phyloP scores from a whole-genome alignment of 2,329 filamentous ascomycete species.

The Fusarium armeniacum region DNA sequence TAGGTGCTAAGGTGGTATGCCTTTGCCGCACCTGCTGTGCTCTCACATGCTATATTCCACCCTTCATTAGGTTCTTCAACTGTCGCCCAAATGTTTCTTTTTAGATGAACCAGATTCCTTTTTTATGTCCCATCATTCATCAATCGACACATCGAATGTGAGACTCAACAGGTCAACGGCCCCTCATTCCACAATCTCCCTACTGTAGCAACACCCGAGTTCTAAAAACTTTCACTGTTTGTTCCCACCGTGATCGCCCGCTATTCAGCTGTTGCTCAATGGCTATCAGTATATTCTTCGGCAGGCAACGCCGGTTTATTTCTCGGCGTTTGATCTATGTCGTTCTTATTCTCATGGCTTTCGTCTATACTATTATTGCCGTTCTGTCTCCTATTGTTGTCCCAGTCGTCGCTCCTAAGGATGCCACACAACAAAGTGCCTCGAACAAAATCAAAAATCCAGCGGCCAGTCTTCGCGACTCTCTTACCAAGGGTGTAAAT shows the following conservation, averaged over 20 bases:
- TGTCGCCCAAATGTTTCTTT: slow-evolving; percentile 27
- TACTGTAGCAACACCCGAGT: not conserved
- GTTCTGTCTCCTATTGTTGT: slow-evolving; percentile 57
- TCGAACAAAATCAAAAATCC: slow-evolving; percentile 64
- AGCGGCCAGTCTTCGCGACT: slow-evolving; percentile 60
- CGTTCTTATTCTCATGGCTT: slow-evolving; percentile 64
- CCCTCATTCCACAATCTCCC: slow-evolving; percentile 14
- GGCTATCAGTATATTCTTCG: slow-evolving; percentile 57
- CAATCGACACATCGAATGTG: not conserved
- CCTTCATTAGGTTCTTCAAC: slow-evolving; percentile 5
- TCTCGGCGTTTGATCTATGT: slow-evolving; percentile 68
- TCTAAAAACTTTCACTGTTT: not conserved
- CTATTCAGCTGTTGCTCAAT: slow-evolving; percentile 43
- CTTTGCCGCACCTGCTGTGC: not conserved
- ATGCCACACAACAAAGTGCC: slow-evolving; percentile 13
- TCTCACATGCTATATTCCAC: not conserved
- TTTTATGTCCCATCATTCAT: too few species aligned
- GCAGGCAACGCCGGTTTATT: slow-evolving; percentile 64
- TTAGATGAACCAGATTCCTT: too few species aligned
- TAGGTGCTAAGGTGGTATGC: too few species aligned
- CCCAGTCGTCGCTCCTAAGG: slow-evolving; percentile 1
- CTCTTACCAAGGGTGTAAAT: slow-evolving; percentile 61
- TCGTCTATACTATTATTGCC: slow-evolving; percentile 68
- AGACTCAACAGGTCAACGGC: slow-evolving; percentile 13
- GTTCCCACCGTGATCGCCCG: not conserved